Percentiles rank a stretch among this genome's conserved stretches.
These are phyloP conservation scores for Penicillium crustosum DNA, from an alignment of 2,329 filamentous ascomycete genomes.

Conservation along the genomic window DNA sequence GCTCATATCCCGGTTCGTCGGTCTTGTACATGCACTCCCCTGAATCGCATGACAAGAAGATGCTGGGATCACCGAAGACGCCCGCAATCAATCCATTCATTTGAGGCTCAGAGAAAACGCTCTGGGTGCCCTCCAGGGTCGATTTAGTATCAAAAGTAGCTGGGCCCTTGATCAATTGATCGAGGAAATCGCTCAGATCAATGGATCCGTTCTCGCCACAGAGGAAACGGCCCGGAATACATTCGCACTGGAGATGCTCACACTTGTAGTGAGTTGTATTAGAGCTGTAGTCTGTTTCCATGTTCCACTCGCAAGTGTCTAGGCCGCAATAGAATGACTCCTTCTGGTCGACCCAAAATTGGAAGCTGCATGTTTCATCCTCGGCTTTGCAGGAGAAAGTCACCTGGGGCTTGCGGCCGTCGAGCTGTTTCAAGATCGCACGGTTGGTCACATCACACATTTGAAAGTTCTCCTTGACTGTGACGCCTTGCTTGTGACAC, in stretches of 20 bases:
- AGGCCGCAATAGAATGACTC: constrained; percentile 97
- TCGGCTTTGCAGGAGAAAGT: constrained; percentile 87
- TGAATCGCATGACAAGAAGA: constrained; percentile 75
- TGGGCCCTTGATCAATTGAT: constrained; percentile 79
- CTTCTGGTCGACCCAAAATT: constrained; percentile 93
- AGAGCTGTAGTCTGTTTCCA: constrained; percentile 65
- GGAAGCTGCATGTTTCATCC: constrained; percentile 81
- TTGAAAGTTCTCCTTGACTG: constrained; percentile 93
- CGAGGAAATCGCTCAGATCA: constrained; percentile 86
- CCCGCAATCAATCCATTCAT: constrained; percentile 88
- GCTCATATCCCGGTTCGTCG: constrained; percentile 85
- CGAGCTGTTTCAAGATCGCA: constrained; percentile 85
- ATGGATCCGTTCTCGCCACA: constrained; percentile 90
- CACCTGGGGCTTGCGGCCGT: constrained; percentile 82
- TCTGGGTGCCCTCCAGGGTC: constrained; percentile 66
- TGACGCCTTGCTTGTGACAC: constrained; percentile 87
- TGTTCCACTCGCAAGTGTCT: constrained; percentile 72
- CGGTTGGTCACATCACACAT: constrained; percentile 97
- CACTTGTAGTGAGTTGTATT: constrained; percentile 87
- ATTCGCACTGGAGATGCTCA: constrained; percentile 79
- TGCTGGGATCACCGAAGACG: constrained; percentile 90
- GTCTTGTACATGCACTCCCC: constrained; percentile 94
- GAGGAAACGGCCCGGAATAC: constrained; percentile 87
- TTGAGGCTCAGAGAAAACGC: constrained; percentile 75
- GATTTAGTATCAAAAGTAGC: constrained; percentile 74